These are phyloP conservation scores for Penicillium thymicola DNA, from an alignment of 2,329 filamentous ascomycete genomes.

Conservation along the genomic window DNA sequence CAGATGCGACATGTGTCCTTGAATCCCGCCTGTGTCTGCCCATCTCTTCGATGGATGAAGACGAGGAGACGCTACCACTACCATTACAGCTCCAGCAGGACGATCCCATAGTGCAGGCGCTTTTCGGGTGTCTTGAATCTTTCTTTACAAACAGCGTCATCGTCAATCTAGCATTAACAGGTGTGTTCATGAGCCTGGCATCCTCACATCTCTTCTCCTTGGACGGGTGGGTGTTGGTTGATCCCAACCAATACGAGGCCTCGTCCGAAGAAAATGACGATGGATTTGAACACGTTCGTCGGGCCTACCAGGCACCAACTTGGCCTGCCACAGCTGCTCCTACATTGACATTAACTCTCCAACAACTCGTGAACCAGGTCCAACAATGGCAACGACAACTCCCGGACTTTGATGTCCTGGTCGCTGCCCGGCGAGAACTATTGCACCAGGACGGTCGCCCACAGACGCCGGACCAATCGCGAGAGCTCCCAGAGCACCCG, in stretches of 20 bases:
- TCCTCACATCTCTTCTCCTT: slow-evolving; percentile 80
- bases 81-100: slow-evolving; percentile 65
- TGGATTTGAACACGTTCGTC: slow-evolving; percentile 25
- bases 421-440: slow-evolving; percentile 55
- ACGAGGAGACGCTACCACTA: slow-evolving; percentile 55
- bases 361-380: slow-evolving; percentile 61
- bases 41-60: slow-evolving; percentile 27
- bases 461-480: slow-evolving; percentile 15
- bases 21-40: slow-evolving; percentile 38
- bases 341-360: slow-evolving; percentile 55
- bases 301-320: slow-evolving; percentile 45
- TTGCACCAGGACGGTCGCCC: slow-evolving; percentile 35
- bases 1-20: slow-evolving; percentile 52
- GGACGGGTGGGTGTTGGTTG: slow-evolving; percentile 84
- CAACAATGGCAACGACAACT: slow-evolving; percentile 60
- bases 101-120: slow-evolving; percentile 52
- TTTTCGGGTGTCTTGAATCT: slow-evolving; percentile 62
- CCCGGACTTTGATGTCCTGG: slow-evolving; percentile 68
- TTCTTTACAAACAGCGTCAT: slow-evolving; percentile 92
- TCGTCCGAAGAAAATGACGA: slow-evolving; percentile 28
- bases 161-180: slow-evolving; percentile 83
- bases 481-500: slow-evolving; percentile 23
- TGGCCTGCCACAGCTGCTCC: slow-evolving; percentile 47
- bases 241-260: slow-evolving; percentile 58
- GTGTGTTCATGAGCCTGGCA: slow-evolving; percentile 75